Percentiles rank a stretch among this genome's conserved stretches.
These are phyloP conservation scores for Aquilaria yunnanensis DNA, from an alignment of 345 rosid species.

Conservation along the genomic window DNA sequence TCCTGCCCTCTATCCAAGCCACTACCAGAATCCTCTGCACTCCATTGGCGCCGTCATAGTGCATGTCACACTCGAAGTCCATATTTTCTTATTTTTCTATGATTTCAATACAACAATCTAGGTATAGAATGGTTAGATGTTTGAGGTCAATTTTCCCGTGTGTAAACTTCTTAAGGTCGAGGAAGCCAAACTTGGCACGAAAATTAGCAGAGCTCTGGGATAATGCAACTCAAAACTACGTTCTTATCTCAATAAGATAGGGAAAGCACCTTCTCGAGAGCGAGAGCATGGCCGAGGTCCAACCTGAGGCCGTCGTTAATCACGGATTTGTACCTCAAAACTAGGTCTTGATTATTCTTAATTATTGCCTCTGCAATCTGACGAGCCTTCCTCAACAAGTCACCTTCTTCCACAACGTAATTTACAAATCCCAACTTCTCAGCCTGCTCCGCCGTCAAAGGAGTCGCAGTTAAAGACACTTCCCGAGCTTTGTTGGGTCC, in stretches of 20 bases:
- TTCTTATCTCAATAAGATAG: background rate
- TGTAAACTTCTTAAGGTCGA: too few species aligned
- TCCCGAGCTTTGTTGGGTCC: slow-evolving; percentile 85
- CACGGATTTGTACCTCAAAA: slow-evolving; percentile 66
- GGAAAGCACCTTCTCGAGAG: slow-evolving; percentile 67
- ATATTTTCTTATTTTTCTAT: too few species aligned
- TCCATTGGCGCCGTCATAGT: too few species aligned
- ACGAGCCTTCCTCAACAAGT: slow-evolving; percentile 55
- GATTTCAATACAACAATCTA: too few species aligned
- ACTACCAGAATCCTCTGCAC: too few species aligned
- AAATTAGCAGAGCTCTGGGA: too few species aligned
- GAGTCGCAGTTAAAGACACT: slow-evolving; percentile 57
- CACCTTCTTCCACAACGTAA: slow-evolving; percentile 68
- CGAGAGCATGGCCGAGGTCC: slow-evolving; percentile 67
- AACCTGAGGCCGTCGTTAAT: slow-evolving; percentile 76
- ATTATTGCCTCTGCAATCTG: slow-evolving; percentile 62
- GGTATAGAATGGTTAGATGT: too few species aligned
- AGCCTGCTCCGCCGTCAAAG: slow-evolving; percentile 76
- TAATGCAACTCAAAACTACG: background rate
- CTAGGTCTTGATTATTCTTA: slow-evolving; percentile 69
- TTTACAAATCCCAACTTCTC: slow-evolving; percentile 83
- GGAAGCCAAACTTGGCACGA: too few species aligned
- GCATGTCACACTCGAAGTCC: too few species aligned
- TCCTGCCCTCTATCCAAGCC: too few species aligned
- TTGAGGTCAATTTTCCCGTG: too few species aligned